Evolutionary conservation across 2,329 filamentous ascomycete species (phyloP).

Genomic region (Alternaria ethzedia): DNA sequence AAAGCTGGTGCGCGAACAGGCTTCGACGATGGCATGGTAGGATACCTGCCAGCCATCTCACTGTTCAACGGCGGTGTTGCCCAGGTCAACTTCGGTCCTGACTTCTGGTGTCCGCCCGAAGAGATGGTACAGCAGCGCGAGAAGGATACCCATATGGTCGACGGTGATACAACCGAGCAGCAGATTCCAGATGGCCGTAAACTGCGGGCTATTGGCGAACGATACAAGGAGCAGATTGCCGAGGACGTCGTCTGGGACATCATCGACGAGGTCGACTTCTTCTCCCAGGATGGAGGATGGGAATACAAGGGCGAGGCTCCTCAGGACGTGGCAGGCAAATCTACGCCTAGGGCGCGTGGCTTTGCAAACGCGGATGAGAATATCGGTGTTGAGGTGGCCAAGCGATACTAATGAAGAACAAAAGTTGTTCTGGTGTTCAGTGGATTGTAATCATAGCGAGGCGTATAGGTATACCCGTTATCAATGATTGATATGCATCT

Average conservation of each 20-base stretch:
- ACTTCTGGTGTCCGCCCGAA: slow-evolving; percentile 87
- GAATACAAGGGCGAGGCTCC: slow-evolving; percentile 47
- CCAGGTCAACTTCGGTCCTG: slow-evolving; percentile 91
- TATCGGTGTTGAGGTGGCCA: slow-evolving; percentile 45
- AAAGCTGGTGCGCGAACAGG: slow-evolving; percentile 81
- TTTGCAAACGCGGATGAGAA: slow-evolving; percentile 48
- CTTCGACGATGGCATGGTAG: slow-evolving; percentile 91
- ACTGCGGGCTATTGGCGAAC: slow-evolving; percentile 71
- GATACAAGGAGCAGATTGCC: slow-evolving; percentile 90
- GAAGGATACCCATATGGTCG: slow-evolving; percentile 41
- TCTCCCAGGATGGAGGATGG: slow-evolving; percentile 69
- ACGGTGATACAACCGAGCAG: slow-evolving; percentile 18
- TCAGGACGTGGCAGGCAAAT: slow-evolving; percentile 41
- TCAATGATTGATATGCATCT: neutral
- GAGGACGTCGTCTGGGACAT: slow-evolving; percentile 95
- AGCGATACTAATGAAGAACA: slow-evolving; percentile 32
- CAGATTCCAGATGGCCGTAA: slow-evolving; percentile 37
- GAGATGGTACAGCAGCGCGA: slow-evolving; percentile 56
- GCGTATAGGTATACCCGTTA: slow-evolving; percentile 17
- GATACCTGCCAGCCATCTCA: slow-evolving; percentile 93
- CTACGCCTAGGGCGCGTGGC: slow-evolving; percentile 46
- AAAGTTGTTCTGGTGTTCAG: neutral
- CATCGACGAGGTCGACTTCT: slow-evolving; percentile 92
- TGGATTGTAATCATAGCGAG: slow-evolving; percentile 4
- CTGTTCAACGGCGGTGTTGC: slow-evolving; percentile 90